Conservation (phyloP, 768 basidiomycete species). For the Leucocoprinus leucothites region DNA sequence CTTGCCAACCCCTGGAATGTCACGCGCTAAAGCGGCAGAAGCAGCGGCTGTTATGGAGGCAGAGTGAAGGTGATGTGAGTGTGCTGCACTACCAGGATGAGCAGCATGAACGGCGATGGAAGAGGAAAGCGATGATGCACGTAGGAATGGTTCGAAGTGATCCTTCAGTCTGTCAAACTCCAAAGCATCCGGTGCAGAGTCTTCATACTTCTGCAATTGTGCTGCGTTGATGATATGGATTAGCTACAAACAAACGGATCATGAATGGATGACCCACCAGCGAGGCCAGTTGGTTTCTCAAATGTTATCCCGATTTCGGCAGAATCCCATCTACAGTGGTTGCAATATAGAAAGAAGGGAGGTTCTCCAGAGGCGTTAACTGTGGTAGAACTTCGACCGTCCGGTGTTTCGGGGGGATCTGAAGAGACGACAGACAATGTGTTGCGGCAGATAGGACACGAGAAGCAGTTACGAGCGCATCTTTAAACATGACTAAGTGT, state of each 20-base stretch:
- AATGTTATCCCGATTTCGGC: constrained; percentile 88
- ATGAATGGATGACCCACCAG: constrained; percentile 50
- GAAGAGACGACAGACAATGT: constrained; percentile 90
- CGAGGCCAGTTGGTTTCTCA: constrained; percentile 95
- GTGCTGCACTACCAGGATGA: constrained; percentile 44
- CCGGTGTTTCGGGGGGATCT: constrained; percentile 67
- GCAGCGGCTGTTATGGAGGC: constrained; percentile 88
- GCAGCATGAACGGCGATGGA: constrained; percentile 45
- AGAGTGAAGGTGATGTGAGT: constrained; percentile 73
- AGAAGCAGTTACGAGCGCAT: constrained; percentile 97
- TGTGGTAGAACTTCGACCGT: constrained; percentile 50
- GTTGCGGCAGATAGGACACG: constrained; percentile 91
- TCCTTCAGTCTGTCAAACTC: constrained; percentile 96
- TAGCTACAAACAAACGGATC: constrained; percentile 4
- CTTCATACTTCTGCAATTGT: constrained; percentile 88
- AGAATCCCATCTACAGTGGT: constrained; percentile 94
- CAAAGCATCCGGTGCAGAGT: constrained; percentile 76
- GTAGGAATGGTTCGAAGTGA: constrained; percentile 94
- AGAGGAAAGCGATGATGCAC: constrained; percentile 74
- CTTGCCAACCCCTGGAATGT: constrained; percentile 79
- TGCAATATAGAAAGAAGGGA: constrained; percentile 89
- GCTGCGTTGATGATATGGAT: constrained; percentile 41
- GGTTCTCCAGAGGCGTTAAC: constrained; percentile 71
- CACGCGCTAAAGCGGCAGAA: constrained; percentile 82
- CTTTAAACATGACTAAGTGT: constrained; percentile 36